phyloP scores from a whole-genome alignment of 2,329 filamentous ascomycete species.

The Calonectria henricotiae region DNA sequence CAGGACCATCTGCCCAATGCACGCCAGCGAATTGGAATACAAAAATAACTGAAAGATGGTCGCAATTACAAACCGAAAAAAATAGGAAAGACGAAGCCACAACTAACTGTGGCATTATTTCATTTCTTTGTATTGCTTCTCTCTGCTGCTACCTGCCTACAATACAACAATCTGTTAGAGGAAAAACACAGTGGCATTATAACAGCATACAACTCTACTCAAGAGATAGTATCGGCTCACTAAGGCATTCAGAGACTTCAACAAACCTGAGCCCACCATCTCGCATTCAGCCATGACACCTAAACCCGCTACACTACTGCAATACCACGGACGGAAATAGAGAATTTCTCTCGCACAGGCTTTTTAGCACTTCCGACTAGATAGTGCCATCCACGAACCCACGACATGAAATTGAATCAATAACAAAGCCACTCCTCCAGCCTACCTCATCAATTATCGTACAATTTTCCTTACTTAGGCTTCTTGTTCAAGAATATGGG shows the following conservation, averaged over 20 bases:
- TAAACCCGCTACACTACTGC: background rate
- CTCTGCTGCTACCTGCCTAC: too few relatives aligned
- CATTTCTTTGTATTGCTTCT: background rate
- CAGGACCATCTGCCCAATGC: background rate
- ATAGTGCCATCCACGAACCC: background rate
- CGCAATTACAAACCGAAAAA: background rate
- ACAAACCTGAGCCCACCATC: background rate
- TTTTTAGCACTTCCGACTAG: background rate
- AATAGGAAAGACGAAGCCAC: background rate
- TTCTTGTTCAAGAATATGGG: background rate
- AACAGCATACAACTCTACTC: background rate
- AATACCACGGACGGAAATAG: background rate
- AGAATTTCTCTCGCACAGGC: background rate
- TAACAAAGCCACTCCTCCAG: background rate
- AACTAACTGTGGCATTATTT: background rate
- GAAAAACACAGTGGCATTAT: too few relatives aligned
- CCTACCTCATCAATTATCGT: background rate
- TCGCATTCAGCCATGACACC: background rate
- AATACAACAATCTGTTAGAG: too few relatives aligned
- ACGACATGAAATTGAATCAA: background rate
- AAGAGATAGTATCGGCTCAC: background rate
- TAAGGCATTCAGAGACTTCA: background rate
- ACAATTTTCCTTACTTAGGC: background rate
- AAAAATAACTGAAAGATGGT: background rate
- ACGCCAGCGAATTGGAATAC: background rate